phyloP scores from a whole-genome alignment of 225 moss, liverwort and hornwort species.

The Marchantia polymorpha region DNA sequence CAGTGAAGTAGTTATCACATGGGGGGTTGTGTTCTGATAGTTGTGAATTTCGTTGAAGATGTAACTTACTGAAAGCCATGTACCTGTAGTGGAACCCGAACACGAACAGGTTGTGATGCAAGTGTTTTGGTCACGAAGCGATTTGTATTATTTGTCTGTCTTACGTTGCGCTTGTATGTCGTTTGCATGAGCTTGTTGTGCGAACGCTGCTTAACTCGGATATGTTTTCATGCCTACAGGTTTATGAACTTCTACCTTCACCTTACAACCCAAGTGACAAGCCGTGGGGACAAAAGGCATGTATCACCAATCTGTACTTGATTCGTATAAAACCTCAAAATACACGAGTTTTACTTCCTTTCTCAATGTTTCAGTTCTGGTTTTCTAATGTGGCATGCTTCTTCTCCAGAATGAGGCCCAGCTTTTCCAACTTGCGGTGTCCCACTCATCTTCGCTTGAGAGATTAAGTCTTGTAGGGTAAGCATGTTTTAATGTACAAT shows the following conservation, averaged over 20 bases:
- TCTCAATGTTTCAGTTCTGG: not conserved
- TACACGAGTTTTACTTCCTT: no score
- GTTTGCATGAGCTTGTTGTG: no score
- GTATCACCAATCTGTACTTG: not conserved
- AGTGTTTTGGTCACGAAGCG: no score
- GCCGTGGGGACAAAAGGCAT: constrained; percentile 77
- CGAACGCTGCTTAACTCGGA: no score
- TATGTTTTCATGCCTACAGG: constrained; percentile 40
- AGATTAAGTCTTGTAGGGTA: constrained; percentile 32
- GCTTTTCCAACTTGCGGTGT: constrained; percentile 21
- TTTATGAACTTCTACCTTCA: constrained; percentile 77
- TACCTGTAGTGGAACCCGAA: no score
- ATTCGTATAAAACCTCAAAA: not conserved
- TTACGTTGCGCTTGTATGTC: no score
- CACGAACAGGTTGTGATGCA: no score
- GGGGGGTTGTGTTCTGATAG: no score
- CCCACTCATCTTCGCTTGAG: constrained; percentile 34
- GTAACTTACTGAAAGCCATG: no score
- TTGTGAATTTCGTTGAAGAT: no score
- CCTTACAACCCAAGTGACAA: constrained; percentile 51
- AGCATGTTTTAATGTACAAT: not conserved
- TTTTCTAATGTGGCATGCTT: not conserved
- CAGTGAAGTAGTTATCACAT: no score
- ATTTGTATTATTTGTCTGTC: no score
- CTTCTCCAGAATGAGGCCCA: constrained; percentile 22